Conservation (phyloP, 1,284 basidiomycete species). For the Puccinia coronata region DNA sequence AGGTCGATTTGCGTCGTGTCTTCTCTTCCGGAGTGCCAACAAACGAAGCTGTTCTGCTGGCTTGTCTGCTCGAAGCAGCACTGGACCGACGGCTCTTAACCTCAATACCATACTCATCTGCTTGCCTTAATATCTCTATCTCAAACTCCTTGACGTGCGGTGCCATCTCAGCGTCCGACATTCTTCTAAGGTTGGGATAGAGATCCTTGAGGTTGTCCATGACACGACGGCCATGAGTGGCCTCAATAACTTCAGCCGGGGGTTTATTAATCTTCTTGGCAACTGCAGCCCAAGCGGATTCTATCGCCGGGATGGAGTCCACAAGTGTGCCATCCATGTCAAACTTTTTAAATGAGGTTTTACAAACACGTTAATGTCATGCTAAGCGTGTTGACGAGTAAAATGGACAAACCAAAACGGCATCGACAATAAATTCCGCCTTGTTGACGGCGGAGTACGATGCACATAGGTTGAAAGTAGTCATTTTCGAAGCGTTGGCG, state of each 20-base stretch:
- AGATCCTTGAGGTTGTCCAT: conserved; percentile 68
- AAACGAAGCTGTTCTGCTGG: conserved; percentile 18
- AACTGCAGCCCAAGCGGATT: conserved; percentile 75
- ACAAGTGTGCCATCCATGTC: conserved; percentile 64
- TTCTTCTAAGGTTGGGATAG: conserved; percentile 64
- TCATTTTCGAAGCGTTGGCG: neutral
- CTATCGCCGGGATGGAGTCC: conserved; percentile 73
- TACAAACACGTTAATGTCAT: too few relatives aligned
- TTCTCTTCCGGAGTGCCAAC: conserved; percentile 49
- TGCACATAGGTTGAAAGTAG: conserved; percentile 32
- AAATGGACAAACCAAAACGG: conserved; percentile 50
- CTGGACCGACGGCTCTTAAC: conserved; percentile 53
- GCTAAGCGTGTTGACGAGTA: too few relatives aligned
- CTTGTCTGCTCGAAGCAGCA: conserved; percentile 41
- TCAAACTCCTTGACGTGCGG: conserved; percentile 70
- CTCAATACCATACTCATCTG: conserved; percentile 66
- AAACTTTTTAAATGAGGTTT: conserved; percentile 48
- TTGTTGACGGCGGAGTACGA: conserved; percentile 52
- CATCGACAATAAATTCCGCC: conserved; percentile 56
- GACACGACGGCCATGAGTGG: conserved; percentile 74
- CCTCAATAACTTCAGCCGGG: conserved; percentile 65
- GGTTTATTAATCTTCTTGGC: conserved; percentile 71
- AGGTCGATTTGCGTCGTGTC: conserved; percentile 51
- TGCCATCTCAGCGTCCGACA: conserved; percentile 67
- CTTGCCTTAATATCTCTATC: conserved; percentile 70